Evolutionary conservation across 2,329 filamentous ascomycete species (phyloP), one percentile per base, ranked within the genome.

Genomic region (Pezicula neosporulosa): DNA sequence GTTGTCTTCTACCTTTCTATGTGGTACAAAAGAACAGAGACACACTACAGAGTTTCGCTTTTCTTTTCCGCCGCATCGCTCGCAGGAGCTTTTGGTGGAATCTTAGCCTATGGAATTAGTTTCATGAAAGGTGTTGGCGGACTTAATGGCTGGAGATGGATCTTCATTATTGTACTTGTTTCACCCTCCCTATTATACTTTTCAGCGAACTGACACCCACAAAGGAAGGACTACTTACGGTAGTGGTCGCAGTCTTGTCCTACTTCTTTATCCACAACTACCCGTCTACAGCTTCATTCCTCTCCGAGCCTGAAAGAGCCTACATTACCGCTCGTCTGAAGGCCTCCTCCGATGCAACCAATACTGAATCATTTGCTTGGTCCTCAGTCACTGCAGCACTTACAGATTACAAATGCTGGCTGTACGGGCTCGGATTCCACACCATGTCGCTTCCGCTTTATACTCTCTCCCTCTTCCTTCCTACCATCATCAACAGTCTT

Each of bases 401-500:
- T 38, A 80, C 75, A 13, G 85, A 92, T 59, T 79, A 81, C 1
- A 89, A 85, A 62, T 84, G 84, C 61, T 89, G 83, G 83, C 73
- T 91, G 0, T 91, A 91, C 57, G 84, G 85, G 0, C 65, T 89
- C 0, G 80, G 77, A 0, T 90, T 89, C 59, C 86, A 90, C 63
- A 89, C 85, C 5, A 83, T 90, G 75, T 86, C 82, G 51, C 67
- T 91, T 12, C 79, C 79, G 0, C 68, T 82, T 0, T 83, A 82
- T 52, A 81, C 78, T 0, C 67, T 80, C 5, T 75, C 83, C 0
- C 65, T 82, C 3, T 83, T 82, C 50, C 51, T 82, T 65, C 78
- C 77, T 1, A 79, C 76, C 0, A 82, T 82, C 43, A 81, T 82
- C 48, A 72, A 70, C 21, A 70, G 74, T 18, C 71, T 82, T 0